Base-by-base conservation (phyloP, 2,329 filamentous ascomycete genomes). In the Claviceps fusiformis region DNA sequence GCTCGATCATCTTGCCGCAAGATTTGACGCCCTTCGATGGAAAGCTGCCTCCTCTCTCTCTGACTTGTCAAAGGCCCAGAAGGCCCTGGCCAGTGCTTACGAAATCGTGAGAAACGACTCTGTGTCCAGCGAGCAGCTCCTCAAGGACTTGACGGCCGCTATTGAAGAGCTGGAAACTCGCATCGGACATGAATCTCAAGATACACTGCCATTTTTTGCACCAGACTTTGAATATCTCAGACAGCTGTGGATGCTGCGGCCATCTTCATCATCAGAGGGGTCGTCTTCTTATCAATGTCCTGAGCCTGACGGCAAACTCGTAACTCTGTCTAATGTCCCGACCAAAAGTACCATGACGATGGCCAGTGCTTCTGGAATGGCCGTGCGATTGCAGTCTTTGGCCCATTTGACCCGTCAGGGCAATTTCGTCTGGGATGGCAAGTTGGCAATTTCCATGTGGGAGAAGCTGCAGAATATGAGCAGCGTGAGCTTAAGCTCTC, bases 21-120 rank as follows among this genome's bases (percentile, higher is more conserved):
- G 80, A 52, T 86, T 87, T 56, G 83, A 87, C 65, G 65, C 70
- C 37, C 66, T 85, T 33, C 75, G 78, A 59, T 84, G 80, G 82
- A 81, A 75, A 61, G 74, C 76, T 2, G 71, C 74, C 27, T 75
- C 76, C 11, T 72, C 75, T 3, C 70, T 82, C 8, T 53, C 68
- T 1, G 79, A 80, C 33, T 68, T 85, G 11, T 70, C 74, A 7
- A 75, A 73, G 48, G 75, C 82, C 24, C 77, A 78, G 63, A 68
- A 69, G 15, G 78, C 80, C 0, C 71, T 86, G 19, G 72, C 77
- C 19, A 73, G 77, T 54, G 78, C 78, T 2, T 83, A 83, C 56
- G 68, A 71, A 17, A 70, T 82, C n/a, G 70, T 84, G 15, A 71
- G 80, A 15, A 62, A 58, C 13, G 66, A 66, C 24, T 67, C 70